Evolutionary conservation across 1,139 yeast genomes (phyloP), one percentile per base, ranked within the genome.

Genomic region (Taiozyma sp.): DNA sequence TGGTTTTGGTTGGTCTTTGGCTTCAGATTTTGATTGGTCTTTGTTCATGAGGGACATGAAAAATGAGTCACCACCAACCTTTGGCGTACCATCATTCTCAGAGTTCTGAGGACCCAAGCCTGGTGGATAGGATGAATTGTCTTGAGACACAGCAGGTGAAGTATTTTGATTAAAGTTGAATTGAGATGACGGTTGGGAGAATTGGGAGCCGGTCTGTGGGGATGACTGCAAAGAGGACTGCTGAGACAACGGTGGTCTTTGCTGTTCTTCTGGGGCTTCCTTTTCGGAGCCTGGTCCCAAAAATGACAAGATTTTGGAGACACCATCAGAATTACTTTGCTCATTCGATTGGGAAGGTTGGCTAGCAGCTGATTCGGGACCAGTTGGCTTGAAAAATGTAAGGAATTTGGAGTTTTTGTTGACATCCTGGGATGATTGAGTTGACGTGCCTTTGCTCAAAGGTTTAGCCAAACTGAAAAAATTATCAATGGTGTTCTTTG

Each of bases 21-120:
- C 51, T 30, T 48, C 48, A 19, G 52, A 45, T 8, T 50, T 47
- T 22, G 48, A 19, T 22, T 49, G 47, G 8, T 68, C 65, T 59
- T 76, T 80, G 46, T 69, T 70, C 61, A 81, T 65, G 51, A 81
- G 68, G 0, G 85, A 78, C 70, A 76, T 71, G 64, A 81, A 80
- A 56, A 81, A 81, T 7, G 78, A 68, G 54, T 80, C 84, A 29
- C 57, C 60, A 23, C 43, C 44, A 10, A 28, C 23, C 14, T 50
- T 19, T 38, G 47, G 40, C 19, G 40, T n/a, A 24, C 29, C 28
- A 6, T 24, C 43, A 23, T 19, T 23, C 28, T 42, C 28, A 39
- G 8, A 5, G 4, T 28, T 43, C 4, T 34, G 48, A 14, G 45
- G 47, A 4, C 45, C 51, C 22, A 58, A 44, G 19, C 61, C 61